A percentile compares a stretch with the other conserved stretches of the same genome.
Evolutionary conservation across 768 basidiomycete genomes (phyloP).

Genomic region (Mycena leptocephala): DNA sequence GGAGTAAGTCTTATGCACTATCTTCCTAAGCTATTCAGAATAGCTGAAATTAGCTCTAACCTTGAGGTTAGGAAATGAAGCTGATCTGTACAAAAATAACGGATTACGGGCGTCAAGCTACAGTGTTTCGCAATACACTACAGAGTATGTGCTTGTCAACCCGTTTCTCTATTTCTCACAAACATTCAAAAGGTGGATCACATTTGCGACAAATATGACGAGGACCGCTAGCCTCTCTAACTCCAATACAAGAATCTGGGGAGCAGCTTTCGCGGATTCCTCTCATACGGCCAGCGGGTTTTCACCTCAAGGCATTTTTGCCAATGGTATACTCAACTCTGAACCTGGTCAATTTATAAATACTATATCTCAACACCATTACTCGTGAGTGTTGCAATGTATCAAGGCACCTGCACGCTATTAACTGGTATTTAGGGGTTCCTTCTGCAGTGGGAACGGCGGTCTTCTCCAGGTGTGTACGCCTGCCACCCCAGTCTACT

Average conservation of each 20-base stretch:
- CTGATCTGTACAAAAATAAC: constrained; percentile 69
- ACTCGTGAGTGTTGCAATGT: constrained; percentile 36
- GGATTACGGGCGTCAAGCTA: constrained; percentile 58
- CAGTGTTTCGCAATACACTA: constrained; percentile 61
- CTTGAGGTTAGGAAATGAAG: constrained; percentile 68
- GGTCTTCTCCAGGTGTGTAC: constrained; percentile 71
- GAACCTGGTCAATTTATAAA: constrained; percentile 66
- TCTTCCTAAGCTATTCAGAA: not conserved
- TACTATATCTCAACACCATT: constrained; percentile 72
- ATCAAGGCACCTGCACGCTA: constrained; percentile 49
- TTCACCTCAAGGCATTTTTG: constrained; percentile 75
- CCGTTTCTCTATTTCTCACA: not conserved
- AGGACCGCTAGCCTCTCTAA: constrained; percentile 54
- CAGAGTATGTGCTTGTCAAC: constrained; percentile 58
- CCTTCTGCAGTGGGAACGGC: constrained; percentile 71
- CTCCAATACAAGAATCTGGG: constrained; percentile 64
- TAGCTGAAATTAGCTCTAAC: not conserved
- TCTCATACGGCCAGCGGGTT: constrained; percentile 65
- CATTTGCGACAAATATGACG: constrained; percentile 67
- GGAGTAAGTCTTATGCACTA: constrained; percentile 46
- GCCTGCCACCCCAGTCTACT: too few relatives aligned
- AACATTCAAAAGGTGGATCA: constrained; percentile 62
- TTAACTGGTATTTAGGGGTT: constrained; percentile 61
- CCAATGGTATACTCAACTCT: constrained; percentile 65
- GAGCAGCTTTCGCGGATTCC: constrained; percentile 65